Base-by-base conservation (phyloP, 805 yeast genomes). In the Starmerella stigmatis region DNA sequence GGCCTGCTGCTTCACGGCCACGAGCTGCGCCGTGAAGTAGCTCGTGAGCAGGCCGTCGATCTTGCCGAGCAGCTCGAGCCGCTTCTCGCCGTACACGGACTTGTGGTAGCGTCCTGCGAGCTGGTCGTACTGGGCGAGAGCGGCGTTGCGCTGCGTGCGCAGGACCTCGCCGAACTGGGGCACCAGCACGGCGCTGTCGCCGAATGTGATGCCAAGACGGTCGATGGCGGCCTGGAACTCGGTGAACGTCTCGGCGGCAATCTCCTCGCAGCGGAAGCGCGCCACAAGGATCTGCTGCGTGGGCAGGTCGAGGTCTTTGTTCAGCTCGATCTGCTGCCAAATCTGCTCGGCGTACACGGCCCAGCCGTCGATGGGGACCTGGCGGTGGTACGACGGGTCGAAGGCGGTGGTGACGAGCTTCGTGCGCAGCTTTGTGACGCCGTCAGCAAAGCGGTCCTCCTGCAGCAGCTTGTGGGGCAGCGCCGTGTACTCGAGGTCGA, bases 201-300 rank as follows among this genome's bases (percentile, higher is more conserved):
- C 59, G 12, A 55, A 59, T 7, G 48, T 48, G 26, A 51, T 58
- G 16, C 57, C 58, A 13, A 60, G 51, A 16, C 60, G 54, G 4
- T 58, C 61, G 29, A 72, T 69, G 7, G 61, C 62, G 0, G 49
- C 48, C 26, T 65, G 65, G 54, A 75, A 75, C 15, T 64, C 62
- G 15, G 67, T 65, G 57, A 70, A 74, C 3, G 78, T 71, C 39
- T 69, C 70, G 34, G 69, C 65, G 19, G 81, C 72, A 39, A 92
- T 83, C 63, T 92, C 97, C 58, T 86, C 94, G 62, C 97, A 89
- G 58, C 94, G 78, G 65, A 86, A 89, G 56, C 92, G 76, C 7
- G 98, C 94, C 20, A 92, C 97, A 48, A 92, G 69, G 26, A 85
- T 83, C 62, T 92, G 98, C 60, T 92, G 98, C 2, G 97, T 88